Evolutionary conservation across 768 basidiomycete species (phyloP).

Genomic region (Tylopilus plumbeoviolaceoides): DNA sequence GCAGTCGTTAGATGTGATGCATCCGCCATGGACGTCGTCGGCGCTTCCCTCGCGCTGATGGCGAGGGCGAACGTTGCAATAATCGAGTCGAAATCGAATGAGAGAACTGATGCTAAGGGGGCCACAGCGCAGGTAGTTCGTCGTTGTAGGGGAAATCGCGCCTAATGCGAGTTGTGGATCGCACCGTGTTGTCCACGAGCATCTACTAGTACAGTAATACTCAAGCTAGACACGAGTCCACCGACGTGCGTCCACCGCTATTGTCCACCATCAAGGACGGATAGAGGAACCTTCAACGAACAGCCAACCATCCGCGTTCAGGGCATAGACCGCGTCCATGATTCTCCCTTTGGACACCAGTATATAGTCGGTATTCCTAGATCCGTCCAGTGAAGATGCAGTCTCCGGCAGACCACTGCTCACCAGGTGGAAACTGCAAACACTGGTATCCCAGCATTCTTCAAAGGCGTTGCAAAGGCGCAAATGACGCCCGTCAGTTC

Average conservation of each 20-base stretch:
- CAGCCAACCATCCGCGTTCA: constrained; percentile 51
- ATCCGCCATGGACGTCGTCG: constrained; percentile 30
- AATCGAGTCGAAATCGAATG: constrained; percentile 3
- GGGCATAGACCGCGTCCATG: constrained; percentile 37
- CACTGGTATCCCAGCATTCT: constrained; percentile 46
- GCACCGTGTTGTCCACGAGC: not conserved
- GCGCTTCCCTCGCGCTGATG: constrained; percentile 11
- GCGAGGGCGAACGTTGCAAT: constrained; percentile 2
- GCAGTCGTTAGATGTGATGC: constrained; percentile 31
- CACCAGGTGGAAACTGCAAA: constrained; percentile 66
- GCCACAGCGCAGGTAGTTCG: constrained; percentile 1
- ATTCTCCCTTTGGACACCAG: constrained; percentile 47
- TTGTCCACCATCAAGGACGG: constrained; percentile 2
- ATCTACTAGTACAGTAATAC: too few species aligned
- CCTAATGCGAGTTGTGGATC: constrained; percentile 8
- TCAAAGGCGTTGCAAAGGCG: constrained; percentile 51
- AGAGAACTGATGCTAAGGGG: not conserved
- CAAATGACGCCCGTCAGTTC: constrained; percentile 56
- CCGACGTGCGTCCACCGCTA: too few species aligned
- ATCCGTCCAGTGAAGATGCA: not conserved
- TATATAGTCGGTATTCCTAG: constrained; percentile 66
- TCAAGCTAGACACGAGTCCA: not conserved
- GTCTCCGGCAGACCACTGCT: constrained; percentile 4
- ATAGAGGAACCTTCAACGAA: constrained; percentile 12
- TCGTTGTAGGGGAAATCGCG: constrained; percentile 10